Percentiles rank a stretch among this genome's conserved stretches.
phyloP scores from a whole-genome alignment of 169 alveolate species.

The Miamiensis avidus region DNA sequence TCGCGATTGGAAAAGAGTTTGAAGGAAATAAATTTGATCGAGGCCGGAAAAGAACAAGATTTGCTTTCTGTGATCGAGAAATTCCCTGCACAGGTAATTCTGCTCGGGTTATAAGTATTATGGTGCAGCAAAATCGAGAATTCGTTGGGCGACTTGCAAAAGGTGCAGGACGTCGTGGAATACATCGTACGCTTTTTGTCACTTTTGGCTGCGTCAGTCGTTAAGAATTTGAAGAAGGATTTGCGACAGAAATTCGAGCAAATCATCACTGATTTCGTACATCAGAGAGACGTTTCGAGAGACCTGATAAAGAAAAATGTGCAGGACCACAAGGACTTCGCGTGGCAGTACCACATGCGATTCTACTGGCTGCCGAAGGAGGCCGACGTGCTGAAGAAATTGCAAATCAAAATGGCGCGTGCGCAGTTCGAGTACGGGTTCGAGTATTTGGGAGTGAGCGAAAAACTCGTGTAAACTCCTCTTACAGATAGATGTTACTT shows the following conservation, averaged over 20 bases:
- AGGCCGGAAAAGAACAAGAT: slow-evolving; percentile 55
- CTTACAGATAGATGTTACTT: slow-evolving; percentile 98
- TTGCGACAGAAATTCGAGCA: slow-evolving; percentile 92
- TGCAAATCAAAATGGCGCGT: slow-evolving; percentile 91
- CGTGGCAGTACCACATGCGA: slow-evolving; percentile 97
- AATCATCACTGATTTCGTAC: slow-evolving; percentile 95
- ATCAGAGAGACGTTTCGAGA: slow-evolving; percentile 95
- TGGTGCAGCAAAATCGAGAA: slow-evolving; percentile 46
- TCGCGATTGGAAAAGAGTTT: slow-evolving; percentile 72
- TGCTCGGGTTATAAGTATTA: slow-evolving; percentile 59
- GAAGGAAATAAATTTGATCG: slow-evolving; percentile 64
- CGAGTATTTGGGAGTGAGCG: slow-evolving; percentile 97
- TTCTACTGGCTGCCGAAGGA: slow-evolving; percentile 91
- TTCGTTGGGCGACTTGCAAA: slow-evolving; percentile 19
- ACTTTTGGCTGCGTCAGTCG: slow-evolving; percentile 90
- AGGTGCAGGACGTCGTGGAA: slow-evolving; percentile 62
- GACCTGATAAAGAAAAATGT: slow-evolving; percentile 68
- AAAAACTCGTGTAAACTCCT: slow-evolving; percentile 97
- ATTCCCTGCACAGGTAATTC: slow-evolving; percentile 86
- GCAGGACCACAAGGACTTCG: slow-evolving; percentile 75
- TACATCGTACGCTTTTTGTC: slow-evolving; percentile 70
- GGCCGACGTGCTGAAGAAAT: slow-evolving; percentile 72
- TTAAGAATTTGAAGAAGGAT: slow-evolving; percentile 86
- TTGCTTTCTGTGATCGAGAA: slow-evolving; percentile 73
- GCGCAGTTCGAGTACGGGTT: slow-evolving; percentile 96